Evolutionary conservation across 352 stramenopile species (phyloP).

Genomic region (Aphanomyces cochlioides): DNA sequence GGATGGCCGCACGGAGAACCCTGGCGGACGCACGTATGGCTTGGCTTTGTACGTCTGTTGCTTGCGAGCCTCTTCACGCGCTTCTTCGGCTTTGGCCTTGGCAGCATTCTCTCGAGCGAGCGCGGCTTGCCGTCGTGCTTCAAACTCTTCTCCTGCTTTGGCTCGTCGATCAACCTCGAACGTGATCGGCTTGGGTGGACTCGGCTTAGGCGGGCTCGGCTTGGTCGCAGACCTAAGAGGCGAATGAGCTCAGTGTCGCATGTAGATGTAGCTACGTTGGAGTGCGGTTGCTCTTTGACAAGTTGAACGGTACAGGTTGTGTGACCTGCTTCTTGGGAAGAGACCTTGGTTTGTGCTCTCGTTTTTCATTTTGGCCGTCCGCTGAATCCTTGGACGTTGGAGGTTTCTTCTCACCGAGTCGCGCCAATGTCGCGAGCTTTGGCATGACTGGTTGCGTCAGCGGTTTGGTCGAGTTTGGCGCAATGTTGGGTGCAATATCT

Average conservation of each 20-base stretch:
- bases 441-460: background rate
- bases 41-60: slow-evolving; percentile 9
- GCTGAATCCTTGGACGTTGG: background rate
- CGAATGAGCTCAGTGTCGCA: background rate
- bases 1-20: background rate
- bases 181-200: background rate
- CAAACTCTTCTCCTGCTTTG: background rate
- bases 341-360: no score
- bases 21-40: background rate
- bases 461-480: background rate
- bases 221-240: background rate
- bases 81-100: slow-evolving; percentile 15
- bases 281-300: no score
- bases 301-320: no score
- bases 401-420: background rate
- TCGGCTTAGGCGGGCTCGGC: background rate
- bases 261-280: no score
- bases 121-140: background rate
- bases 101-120: background rate
- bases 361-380: no score
- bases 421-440: background rate
- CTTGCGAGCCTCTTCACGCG: background rate
- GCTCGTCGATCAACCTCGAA: background rate
- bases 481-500: background rate
- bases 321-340: no score